Evolutionary conservation across 2,329 filamentous ascomycete genomes (phyloP).

Genomic region (Tolypocladium ovalisporum): DNA sequence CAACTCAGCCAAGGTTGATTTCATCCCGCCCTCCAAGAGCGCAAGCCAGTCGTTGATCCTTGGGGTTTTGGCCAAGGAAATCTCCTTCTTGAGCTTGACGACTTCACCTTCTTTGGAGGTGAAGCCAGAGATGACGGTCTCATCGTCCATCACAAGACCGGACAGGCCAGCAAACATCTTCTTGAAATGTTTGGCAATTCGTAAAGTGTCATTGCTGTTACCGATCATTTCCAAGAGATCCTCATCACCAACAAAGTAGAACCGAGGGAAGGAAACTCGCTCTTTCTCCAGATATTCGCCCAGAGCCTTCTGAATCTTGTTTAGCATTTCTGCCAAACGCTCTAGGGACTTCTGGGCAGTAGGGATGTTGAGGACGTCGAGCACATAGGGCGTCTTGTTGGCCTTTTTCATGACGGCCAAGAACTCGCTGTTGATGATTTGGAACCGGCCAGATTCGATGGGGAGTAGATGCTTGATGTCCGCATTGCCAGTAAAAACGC

Average conservation of each 20-base stretch:
- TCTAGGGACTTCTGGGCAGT: slow-evolving; percentile 95
- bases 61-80: slow-evolving; percentile 85
- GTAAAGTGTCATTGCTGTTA: slow-evolving; percentile 94
- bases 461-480: slow-evolving; percentile 98
- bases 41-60: slow-evolving; percentile 99
- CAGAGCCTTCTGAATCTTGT: slow-evolving; percentile 98
- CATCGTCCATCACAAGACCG: slow-evolving; percentile 83
- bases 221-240: slow-evolving; percentile 98
- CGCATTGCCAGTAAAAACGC: slow-evolving; percentile 95
- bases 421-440: slow-evolving; percentile 99
- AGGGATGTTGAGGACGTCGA: slow-evolving; percentile 92
- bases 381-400: slow-evolving; percentile 86
- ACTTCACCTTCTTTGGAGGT: slow-evolving; percentile 92
- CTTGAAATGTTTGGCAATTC: slow-evolving; percentile 96
- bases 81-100: slow-evolving; percentile 78
- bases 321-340: slow-evolving; percentile 87
- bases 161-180: slow-evolving; percentile 99
- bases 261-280: slow-evolving; percentile 91
- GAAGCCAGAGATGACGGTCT: slow-evolving; percentile 80
- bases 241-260: slow-evolving; percentile 99
- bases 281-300: slow-evolving; percentile 98
- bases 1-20: slow-evolving; percentile 81
- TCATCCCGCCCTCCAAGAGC: slow-evolving; percentile 86
- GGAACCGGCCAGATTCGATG: slow-evolving; percentile 91
- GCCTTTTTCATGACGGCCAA: slow-evolving; percentile 99